A percentile compares a stretch with the other conserved stretches of the same genome.
Conservation (phyloP, 768 basidiomycete genomes). For the Tricholoma sp. region DNA sequence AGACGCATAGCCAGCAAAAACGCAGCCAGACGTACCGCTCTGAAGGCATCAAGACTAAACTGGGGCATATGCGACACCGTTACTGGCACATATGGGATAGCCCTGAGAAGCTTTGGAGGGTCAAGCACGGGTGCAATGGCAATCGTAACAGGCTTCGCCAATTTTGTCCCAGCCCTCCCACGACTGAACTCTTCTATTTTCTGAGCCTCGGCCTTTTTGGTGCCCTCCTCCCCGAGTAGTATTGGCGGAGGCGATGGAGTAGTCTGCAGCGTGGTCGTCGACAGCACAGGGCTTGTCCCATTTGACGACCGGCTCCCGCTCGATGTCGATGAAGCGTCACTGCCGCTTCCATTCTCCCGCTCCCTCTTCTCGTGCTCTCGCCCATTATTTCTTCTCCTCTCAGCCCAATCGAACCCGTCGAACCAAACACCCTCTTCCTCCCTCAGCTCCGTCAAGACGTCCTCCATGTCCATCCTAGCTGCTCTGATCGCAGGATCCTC, state of each 20-base stretch:
- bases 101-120: constrained; percentile 53
- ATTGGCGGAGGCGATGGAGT: constrained; percentile 70
- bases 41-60: constrained; percentile 56
- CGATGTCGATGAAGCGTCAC: constrained; percentile 43
- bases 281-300: constrained; percentile 66
- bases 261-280: constrained; percentile 71
- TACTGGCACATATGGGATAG: constrained; percentile 66
- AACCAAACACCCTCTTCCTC: constrained; percentile 67
- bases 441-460: constrained; percentile 51
- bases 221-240: constrained; percentile 15
- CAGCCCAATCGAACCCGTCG: constrained; percentile 68
- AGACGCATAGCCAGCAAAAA: constrained; percentile 3
- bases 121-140: constrained; percentile 58
- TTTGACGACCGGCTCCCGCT: constrained; percentile 46
- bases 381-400: constrained; percentile 38
- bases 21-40: constrained; percentile 36
- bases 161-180: constrained; percentile 16
- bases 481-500: constrained; percentile 56
- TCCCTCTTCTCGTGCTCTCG: constrained; percentile 20
- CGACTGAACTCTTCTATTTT: constrained; percentile 15
- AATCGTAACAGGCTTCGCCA: constrained; percentile 22
- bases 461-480: constrained; percentile 53
- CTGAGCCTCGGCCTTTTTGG: constrained; percentile 31
- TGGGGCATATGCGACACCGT: constrained; percentile 49
- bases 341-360: constrained; percentile 25